These are phyloP conservation scores for Eudorina sp. DNA, from an alignment of 139 green algal species.

Conservation along the genomic window DNA sequence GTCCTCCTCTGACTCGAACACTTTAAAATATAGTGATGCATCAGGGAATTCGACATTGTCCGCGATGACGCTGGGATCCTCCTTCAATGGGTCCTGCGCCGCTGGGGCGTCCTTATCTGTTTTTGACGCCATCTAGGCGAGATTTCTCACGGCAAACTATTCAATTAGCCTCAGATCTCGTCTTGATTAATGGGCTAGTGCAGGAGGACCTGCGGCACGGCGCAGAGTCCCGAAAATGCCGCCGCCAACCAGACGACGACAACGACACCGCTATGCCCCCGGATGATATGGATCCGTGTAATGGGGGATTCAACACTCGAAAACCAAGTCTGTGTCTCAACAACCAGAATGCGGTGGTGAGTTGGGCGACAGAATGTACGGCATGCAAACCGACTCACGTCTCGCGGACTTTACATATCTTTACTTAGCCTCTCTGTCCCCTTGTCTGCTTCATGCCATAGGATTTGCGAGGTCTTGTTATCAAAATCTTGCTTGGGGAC, in stretches of 20 bases:
- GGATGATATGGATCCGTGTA: neutral
- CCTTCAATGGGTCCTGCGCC: slow-evolving; percentile 19
- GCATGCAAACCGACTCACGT: neutral
- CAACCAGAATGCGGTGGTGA: too few species aligned
- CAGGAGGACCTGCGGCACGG: neutral
- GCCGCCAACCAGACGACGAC: neutral
- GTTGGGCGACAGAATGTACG: too few species aligned
- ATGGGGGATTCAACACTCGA: slow-evolving; percentile 11
- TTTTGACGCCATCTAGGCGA: slow-evolving; percentile 13
- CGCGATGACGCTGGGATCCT: slow-evolving; percentile 24
- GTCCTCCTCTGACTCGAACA: slow-evolving; percentile 69
- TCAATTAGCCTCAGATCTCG: neutral
- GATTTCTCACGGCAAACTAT: neutral
- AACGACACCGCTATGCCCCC: neutral
- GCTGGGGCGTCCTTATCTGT: slow-evolving; percentile 20
- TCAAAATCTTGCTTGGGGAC: too few species aligned
- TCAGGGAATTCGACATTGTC: slow-evolving; percentile 57
- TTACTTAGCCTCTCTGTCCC: too few species aligned
- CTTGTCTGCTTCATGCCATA: too few species aligned
- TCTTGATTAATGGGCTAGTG: neutral
- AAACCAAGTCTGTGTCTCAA: too few species aligned
- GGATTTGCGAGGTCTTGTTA: too few species aligned
- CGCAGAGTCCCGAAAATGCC: slow-evolving; percentile 12
- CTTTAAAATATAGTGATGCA: slow-evolving; percentile 71
- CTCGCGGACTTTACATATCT: too few species aligned